phyloP scores from a whole-genome alignment of 768 basidiomycete species.

The Suillus occidentalis region DNA sequence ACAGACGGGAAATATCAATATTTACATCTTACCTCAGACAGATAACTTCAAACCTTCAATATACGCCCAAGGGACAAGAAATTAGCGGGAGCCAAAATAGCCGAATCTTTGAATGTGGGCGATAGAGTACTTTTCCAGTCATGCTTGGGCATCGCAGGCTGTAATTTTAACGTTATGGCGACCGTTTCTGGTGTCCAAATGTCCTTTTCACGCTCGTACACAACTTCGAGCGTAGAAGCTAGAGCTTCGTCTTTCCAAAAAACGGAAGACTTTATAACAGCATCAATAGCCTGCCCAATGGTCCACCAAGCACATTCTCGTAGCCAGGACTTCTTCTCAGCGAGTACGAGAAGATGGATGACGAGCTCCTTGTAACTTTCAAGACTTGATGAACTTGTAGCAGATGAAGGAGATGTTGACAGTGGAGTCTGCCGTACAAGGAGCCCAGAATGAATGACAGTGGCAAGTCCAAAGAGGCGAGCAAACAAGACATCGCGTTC shows the following conservation, averaged over 20 bases:
- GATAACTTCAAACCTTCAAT: slow-evolving; percentile 62
- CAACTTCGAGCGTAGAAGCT: slow-evolving; percentile 43
- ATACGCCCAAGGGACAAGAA: slow-evolving; percentile 72
- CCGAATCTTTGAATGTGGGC: slow-evolving; percentile 75
- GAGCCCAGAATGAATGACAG: slow-evolving; percentile 83
- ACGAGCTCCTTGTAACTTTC: slow-evolving; percentile 61
- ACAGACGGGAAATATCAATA: slow-evolving; percentile 11
- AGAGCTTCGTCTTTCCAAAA: slow-evolving; percentile 73
- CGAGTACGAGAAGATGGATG: slow-evolving; percentile 61
- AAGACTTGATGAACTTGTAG: slow-evolving; percentile 53
- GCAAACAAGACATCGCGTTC: slow-evolving; percentile 93
- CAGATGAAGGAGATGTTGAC: slow-evolving; percentile 51
- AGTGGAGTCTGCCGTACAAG: slow-evolving; percentile 63
- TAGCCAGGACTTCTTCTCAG: slow-evolving; percentile 87
- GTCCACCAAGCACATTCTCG: slow-evolving; percentile 91
- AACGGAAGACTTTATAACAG: slow-evolving; percentile 55
- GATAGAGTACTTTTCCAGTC: slow-evolving; percentile 67
- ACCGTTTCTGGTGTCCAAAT: slow-evolving; percentile 89
- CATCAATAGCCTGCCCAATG: slow-evolving; percentile 62
- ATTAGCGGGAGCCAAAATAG: slow-evolving; percentile 71
- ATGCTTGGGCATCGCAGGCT: slow-evolving; percentile 54
- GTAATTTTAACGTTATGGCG: slow-evolving; percentile 73
- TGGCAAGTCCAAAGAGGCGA: slow-evolving; percentile 84
- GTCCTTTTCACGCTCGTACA: slow-evolving; percentile 40
- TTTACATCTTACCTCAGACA: not conserved